Evolutionary conservation across 345 rosid species (phyloP), one percentile per base, ranked within the genome.

Genomic region (Euphorbia lathyris): DNA sequence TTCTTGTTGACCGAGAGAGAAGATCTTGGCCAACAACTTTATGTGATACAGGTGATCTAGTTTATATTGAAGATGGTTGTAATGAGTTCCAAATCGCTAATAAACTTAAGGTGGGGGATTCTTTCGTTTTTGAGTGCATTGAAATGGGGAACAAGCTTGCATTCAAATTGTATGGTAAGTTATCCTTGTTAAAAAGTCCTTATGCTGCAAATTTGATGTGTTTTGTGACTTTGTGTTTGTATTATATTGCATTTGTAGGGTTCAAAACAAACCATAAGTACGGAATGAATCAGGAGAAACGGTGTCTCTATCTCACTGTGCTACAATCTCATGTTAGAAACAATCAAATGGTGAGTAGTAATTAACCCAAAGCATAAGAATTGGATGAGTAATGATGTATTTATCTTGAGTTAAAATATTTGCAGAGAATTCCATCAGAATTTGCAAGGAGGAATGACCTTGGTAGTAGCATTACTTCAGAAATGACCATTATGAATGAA

Each of bases 11-110:
- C 36, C 58, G 48, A 25, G 5, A 65, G 34, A 65, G 52, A n/a
- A 45, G 45, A 36, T 20, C 70, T 40, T 72, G 70, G 70, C 69
- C 76, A 40, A 65, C 55, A 43, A 65, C 1, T 45, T 27, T 72
- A n/a, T 26, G 20, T 20, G 3, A 30, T 63, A 43, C 57, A n/a
- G 13, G 23, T 22, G 0, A 9, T 4, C 11, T 2, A 13, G 25
- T 19, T 42, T 43, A 65, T 57, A 26, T 72, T 14, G 9, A 6
- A 30, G 27, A 23, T 14, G 70, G 65, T 58, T 72, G 70, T 69
- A 56, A 3, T 0, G 58, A 43, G 22, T 72, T 65, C 58, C 22
- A 32, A 5, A 0, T 0, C 57, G 70, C 17, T n/a, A 72, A 72
- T 65, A 32, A 56, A 13, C 52, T 72, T 38, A 45, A 56, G 65